Evolutionary conservation across 2,329 filamentous ascomycete genomes (phyloP).

Genomic region (Acrocalymma vagum): DNA sequence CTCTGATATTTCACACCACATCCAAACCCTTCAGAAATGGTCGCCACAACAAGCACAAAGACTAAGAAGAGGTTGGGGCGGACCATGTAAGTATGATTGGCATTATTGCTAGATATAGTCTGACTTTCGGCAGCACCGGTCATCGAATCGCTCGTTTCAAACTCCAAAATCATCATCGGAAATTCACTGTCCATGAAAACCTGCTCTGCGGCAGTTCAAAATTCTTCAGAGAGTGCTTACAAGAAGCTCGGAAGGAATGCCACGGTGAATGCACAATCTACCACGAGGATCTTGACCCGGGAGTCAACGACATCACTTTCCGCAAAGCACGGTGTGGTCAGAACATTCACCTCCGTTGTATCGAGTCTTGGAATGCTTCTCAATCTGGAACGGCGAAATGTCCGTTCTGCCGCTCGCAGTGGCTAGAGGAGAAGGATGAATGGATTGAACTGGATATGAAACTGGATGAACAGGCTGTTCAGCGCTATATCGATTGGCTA

Average conservation of each 20-base stretch:
- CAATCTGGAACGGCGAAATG: slow-evolving; percentile 7
- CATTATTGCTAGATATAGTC: background rate
- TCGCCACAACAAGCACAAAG: background rate
- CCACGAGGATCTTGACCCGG: slow-evolving; percentile 13
- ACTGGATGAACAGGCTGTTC: slow-evolving; percentile 5
- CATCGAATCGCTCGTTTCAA: slow-evolving; percentile 9
- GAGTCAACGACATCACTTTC: slow-evolving; percentile 16
- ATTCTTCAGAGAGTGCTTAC: slow-evolving; percentile 13
- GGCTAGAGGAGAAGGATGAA: background rate
- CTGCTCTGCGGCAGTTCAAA: slow-evolving; percentile 17
- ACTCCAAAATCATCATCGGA: background rate
- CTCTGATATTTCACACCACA: background rate
- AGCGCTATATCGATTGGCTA: slow-evolving; percentile 17
- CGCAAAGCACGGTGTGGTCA: slow-evolving; percentile 23
- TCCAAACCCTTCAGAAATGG: background rate
- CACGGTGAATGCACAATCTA: slow-evolving; percentile 23
- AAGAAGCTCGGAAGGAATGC: slow-evolving; percentile 12
- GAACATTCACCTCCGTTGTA: slow-evolving; percentile 25
- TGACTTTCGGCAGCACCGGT: slow-evolving; percentile 3
- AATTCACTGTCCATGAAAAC: slow-evolving; percentile 26
- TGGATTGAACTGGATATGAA: background rate
- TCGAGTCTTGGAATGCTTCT: slow-evolving; percentile 6
- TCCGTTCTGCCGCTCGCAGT: slow-evolving; percentile 9
- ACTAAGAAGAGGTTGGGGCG: slow-evolving; percentile 1
- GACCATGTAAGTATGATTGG: background rate